A percentile compares a stretch with the other conserved stretches of the same genome.
phyloP scores from a whole-genome alignment of 129 eudicot species.

The Rutidosis leptorrhynchoides region DNA sequence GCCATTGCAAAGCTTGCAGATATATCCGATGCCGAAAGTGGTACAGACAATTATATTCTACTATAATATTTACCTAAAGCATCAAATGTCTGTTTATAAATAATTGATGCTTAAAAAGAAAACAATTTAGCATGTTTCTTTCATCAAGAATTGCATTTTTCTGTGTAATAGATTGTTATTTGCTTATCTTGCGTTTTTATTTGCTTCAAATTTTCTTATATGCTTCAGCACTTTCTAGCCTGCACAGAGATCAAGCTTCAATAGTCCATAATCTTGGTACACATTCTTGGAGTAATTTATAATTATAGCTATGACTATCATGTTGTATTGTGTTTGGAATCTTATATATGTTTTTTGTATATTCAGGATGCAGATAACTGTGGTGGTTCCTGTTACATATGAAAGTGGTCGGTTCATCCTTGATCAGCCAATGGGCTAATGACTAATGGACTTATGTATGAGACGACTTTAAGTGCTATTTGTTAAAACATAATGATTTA shows the following conservation, averaged over 20 bases:
- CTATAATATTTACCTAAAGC: not conserved
- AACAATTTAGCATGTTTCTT: too few relatives aligned
- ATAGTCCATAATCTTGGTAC: not conserved
- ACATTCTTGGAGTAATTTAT: not conserved
- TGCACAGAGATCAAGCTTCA: not conserved
- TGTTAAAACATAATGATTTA: not conserved
- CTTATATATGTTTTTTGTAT: not conserved
- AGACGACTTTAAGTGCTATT: not conserved
- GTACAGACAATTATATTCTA: slow-evolving; percentile 30
- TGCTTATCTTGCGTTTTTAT: not conserved
- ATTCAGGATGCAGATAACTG: slow-evolving; percentile 17
- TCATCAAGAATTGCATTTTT: not conserved
- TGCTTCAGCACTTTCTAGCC: not conserved
- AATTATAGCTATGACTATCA: not conserved
- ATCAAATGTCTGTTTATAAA: too few relatives aligned
- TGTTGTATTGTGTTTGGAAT: not conserved
- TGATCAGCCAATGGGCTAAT: slow-evolving; percentile 31
- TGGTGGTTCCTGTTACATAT: slow-evolving; percentile 27
- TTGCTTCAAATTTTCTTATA: not conserved
- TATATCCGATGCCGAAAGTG: slow-evolving; percentile 71
- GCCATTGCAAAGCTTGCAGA: slow-evolving; percentile 68
- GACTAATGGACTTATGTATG: not conserved
- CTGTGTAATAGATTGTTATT: not conserved
- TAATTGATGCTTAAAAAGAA: too few relatives aligned
- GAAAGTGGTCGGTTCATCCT: slow-evolving; percentile 38